Base-by-base conservation (phyloP, 2,329 filamentous ascomycete genomes). In the Ilyonectria mors-panacis region DNA sequence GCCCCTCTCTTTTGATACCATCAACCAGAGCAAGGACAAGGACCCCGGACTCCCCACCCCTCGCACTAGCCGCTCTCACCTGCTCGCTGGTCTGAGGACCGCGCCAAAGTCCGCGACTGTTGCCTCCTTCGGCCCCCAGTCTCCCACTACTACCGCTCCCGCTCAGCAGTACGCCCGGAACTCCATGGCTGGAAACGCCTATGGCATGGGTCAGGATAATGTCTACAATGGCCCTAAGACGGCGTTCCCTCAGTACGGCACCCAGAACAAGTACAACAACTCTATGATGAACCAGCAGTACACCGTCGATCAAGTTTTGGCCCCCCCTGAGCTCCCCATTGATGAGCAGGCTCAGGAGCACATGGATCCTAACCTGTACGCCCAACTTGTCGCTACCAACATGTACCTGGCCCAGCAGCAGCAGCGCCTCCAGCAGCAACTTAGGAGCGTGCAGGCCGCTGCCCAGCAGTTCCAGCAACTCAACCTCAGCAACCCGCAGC, bases 321-420 rank as follows among this genome's bases (percentile, higher is more conserved):
- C 93, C 9, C 95, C 95, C 68, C 95, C 95, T 5, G 89, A 93
- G 76, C 86, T 98, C 68, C 88, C 94, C 76, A 87, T 96, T 59
- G 88, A 91, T 66, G 89, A 91, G 70, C 87, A 91, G 75, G 86
- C 87, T 53, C 89, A 92, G 74, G 88, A 93, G 68, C 87, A 91
- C 73, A 93, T 97, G 84, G 96, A 98, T 76, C 94, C 95, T 59
- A 92, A 89, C 68, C 81, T 97, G 59, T 96, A 97, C 73, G 93
- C 94, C 59, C 94, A 97, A 81, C 86, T 98, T 70, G 89, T 98
- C 77, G 93, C 94, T 64, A 97, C 94, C 76, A 97, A 98, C 80
- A 84, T 96, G 79, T 97, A 97, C 78, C 88, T 99, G 57, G 94
- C 94, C 45, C 94, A 97, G 78, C 95, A 97, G 82, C 95, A 98